Conservation (phyloP, 441 rosid species). For the Metrosideros polymorpha region DNA sequence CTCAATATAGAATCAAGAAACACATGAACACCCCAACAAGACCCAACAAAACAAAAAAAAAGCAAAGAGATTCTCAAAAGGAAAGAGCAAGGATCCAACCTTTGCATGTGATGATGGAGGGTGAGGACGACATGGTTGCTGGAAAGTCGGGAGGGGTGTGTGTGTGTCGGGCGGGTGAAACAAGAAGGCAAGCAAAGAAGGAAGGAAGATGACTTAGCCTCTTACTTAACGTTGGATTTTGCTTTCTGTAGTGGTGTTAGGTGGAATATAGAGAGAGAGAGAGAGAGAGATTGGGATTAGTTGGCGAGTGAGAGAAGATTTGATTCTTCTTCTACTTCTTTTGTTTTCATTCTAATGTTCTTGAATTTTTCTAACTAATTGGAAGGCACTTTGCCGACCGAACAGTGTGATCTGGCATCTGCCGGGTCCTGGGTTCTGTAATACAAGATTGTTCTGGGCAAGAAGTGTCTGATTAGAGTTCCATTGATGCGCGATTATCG, state of each 20-base stretch:
- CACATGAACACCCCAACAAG: not conserved
- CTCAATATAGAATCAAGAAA: not conserved
- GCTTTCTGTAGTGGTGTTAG: not conserved
- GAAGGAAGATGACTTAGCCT: not conserved
- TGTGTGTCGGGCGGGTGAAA: not conserved
- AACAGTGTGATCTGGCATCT: not conserved
- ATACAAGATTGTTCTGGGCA: not conserved
- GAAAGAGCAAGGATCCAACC: not conserved
- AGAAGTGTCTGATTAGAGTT: not conserved
- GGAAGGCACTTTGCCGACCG: not conserved
- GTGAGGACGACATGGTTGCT: not conserved
- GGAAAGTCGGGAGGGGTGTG: not conserved
- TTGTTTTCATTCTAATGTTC: no score
- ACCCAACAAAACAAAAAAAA: not conserved
- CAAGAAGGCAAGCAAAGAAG: not conserved
- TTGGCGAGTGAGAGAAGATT: not conserved
- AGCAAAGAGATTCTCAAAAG: not conserved
- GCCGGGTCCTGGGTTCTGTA: not conserved
- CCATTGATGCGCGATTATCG: not conserved
- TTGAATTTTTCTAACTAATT: not conserved
- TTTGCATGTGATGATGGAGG: not conserved
- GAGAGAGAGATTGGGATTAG: not conserved
- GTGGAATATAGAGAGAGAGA: not conserved
- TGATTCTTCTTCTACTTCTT: no score
- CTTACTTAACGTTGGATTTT: not conserved